phyloP scores from a whole-genome alignment of 1,284 basidiomycete species.

The Albatrellus sp. region DNA sequence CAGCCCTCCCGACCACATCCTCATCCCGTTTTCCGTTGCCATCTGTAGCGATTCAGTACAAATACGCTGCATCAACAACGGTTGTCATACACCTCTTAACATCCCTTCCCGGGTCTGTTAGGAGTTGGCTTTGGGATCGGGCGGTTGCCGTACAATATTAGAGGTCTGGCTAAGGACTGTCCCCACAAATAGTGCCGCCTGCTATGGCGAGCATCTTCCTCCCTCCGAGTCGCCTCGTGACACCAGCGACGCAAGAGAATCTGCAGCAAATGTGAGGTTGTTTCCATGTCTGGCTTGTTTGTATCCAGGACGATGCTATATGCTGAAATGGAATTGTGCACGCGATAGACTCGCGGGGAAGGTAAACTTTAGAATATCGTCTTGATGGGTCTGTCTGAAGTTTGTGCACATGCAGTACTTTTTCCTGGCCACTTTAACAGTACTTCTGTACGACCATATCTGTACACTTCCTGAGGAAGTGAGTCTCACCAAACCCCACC shows the following conservation, averaged over 20 bases:
- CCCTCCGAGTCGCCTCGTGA: neutral
- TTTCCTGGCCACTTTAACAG: slow-evolving; percentile 10
- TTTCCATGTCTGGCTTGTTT: neutral
- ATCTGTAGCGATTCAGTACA: no score
- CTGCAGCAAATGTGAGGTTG: slow-evolving; percentile 9
- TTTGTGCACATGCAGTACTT: slow-evolving; percentile 6
- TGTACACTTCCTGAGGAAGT: slow-evolving; percentile 10
- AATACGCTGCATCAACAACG: no score
- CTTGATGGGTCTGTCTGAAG: neutral
- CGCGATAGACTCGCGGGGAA: slow-evolving; percentile 7
- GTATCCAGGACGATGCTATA: neutral
- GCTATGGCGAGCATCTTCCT: no score
- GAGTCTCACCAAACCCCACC: neutral
- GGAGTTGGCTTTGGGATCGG: no score
- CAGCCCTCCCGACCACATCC: no score
- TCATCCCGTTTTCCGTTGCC: no score
- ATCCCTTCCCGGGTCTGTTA: no score
- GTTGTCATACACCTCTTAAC: no score
- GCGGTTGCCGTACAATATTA: no score
- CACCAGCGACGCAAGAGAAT: neutral
- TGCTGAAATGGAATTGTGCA: neutral
- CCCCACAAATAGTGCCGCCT: no score
- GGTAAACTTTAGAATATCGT: slow-evolving; percentile 1
- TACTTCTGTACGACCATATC: slow-evolving; percentile 10
- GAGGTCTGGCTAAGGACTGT: no score